Evolutionary conservation across 306 rosid genomes (phyloP).

Genomic region (Gastrolobium bilobum): DNA sequence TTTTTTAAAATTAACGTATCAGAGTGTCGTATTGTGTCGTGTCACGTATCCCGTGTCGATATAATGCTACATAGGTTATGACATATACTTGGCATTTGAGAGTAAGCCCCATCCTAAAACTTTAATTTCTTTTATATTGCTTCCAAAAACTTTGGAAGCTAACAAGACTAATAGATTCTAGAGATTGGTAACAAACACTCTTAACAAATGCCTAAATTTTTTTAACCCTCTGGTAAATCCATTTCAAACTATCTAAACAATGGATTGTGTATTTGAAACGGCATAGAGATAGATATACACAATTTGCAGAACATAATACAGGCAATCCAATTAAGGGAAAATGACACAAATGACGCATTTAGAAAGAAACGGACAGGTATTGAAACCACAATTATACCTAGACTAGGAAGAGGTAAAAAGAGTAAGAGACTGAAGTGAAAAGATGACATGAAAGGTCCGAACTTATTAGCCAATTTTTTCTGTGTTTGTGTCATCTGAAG

Average conservation of each 20-base stretch:
- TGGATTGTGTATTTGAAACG: slow-evolving; percentile 34
- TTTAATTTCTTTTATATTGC: not conserved
- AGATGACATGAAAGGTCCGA: not conserved
- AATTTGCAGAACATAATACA: slow-evolving; percentile 47
- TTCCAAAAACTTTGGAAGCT: not conserved
- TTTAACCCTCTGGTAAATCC: slow-evolving; percentile 2
- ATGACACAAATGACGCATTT: slow-evolving; percentile 42
- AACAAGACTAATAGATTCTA: not conserved
- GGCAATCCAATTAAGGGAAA: slow-evolving; percentile 14
- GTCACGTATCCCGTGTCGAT: too few species aligned
- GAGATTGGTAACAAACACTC: not conserved
- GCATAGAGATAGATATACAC: slow-evolving; percentile 46
- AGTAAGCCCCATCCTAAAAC: not conserved
- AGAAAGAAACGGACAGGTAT: slow-evolving; percentile 37
- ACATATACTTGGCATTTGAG: not conserved
- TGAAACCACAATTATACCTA: slow-evolving; percentile 48
- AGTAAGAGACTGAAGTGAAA: slow-evolving; percentile 34
- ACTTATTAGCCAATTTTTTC: slow-evolving; percentile 77
- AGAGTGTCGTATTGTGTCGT: too few species aligned
- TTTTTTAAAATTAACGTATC: too few species aligned
- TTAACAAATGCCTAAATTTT: not conserved
- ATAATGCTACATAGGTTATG: too few species aligned
- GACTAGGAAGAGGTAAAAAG: slow-evolving; percentile 45
- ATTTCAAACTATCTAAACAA: slow-evolving; percentile 28
- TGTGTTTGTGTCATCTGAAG: slow-evolving; percentile 93